Percentiles rank a stretch among this genome's conserved stretches.
Evolutionary conservation across 306 rosid genomes (phyloP).

Genomic region (Echinosophora koreensis): DNA sequence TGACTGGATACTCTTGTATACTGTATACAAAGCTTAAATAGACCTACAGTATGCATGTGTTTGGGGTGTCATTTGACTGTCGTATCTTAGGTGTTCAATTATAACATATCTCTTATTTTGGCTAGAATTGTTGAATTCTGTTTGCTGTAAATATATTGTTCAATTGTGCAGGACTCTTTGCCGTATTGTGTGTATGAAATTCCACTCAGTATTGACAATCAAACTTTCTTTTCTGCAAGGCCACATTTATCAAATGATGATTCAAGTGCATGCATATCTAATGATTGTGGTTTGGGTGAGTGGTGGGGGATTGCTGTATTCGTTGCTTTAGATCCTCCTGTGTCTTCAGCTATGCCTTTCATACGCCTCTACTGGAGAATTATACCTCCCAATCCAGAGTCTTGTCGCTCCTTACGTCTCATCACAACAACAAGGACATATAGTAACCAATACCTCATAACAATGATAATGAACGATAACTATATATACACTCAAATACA

Average conservation of each 20-base stretch:
- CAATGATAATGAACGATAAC: slow-evolving; percentile 29
- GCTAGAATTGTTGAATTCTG: too few species aligned
- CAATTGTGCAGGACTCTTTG: too few species aligned
- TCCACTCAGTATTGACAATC: neutral
- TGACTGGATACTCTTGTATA: too few species aligned
- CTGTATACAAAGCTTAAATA: too few species aligned
- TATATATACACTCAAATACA: slow-evolving; percentile 16
- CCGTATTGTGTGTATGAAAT: too few species aligned
- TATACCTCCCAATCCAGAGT: slow-evolving; percentile 1
- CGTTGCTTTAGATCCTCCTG: slow-evolving; percentile 14
- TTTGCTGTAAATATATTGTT: too few species aligned
- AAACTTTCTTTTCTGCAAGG: neutral
- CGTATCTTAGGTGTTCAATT: too few species aligned
- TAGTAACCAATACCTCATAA: slow-evolving; percentile 13
- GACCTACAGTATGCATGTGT: too few species aligned
- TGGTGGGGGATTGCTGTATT: slow-evolving; percentile 33
- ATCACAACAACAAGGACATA: slow-evolving; percentile 2
- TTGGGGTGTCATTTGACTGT: too few species aligned
- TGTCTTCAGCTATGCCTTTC: neutral
- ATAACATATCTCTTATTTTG: too few species aligned
- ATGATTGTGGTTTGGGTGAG: neutral
- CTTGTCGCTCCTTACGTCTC: slow-evolving; percentile 34
- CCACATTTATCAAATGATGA: neutral
- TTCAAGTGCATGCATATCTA: slow-evolving; percentile 28
- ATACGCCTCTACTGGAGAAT: slow-evolving; percentile 9